Conservation (phyloP, 805 yeast species). For the Phaffomyces opuntiae region DNA sequence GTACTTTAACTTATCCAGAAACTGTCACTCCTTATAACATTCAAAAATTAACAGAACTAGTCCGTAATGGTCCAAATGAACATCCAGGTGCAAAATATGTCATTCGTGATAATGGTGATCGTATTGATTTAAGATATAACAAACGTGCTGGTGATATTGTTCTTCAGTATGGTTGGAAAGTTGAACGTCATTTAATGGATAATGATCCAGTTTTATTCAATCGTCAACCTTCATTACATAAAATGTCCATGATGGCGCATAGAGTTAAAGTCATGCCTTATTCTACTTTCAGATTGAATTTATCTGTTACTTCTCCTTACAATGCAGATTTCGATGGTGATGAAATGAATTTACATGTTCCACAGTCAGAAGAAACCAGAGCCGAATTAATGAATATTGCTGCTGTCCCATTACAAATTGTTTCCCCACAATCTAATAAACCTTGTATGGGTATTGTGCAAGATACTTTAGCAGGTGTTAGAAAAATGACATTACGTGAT, state of each 20-base stretch:
- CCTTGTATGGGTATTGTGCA: slow-evolving; percentile 99
- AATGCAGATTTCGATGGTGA: slow-evolving; percentile 99
- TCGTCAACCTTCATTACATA: slow-evolving; percentile 98
- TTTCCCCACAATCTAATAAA: slow-evolving; percentile 96
- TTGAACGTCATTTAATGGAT: slow-evolving; percentile 96
- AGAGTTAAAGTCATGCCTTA: slow-evolving; percentile 98
- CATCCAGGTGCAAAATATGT: slow-evolving; percentile 99
- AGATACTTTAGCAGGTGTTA: slow-evolving; percentile 94
- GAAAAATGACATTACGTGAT: slow-evolving; percentile 93
- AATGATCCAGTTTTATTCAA: slow-evolving; percentile 96
- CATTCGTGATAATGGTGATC: slow-evolving; percentile 96
- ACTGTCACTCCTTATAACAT: slow-evolving; percentile 96
- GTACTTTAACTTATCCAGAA: slow-evolving; percentile 94
- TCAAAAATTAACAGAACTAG: slow-evolving; percentile 85
- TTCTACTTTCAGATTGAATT: slow-evolving; percentile 91
- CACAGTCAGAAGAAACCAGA: slow-evolving; percentile 96
- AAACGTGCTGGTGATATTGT: slow-evolving; percentile 98
- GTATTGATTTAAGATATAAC: slow-evolving; percentile 94
- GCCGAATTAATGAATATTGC: slow-evolving; percentile 93
- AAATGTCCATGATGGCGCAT: slow-evolving; percentile 99
- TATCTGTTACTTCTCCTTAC: slow-evolving; percentile 98
- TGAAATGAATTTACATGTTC: slow-evolving; percentile 90
- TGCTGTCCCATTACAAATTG: slow-evolving; percentile 96
- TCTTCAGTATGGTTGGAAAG: slow-evolving; percentile 98
- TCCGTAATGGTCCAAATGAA: slow-evolving; percentile 97